Evolutionary conservation across 2,329 filamentous ascomycete genomes (phyloP).

Genomic region (Sphaerulina musiva): DNA sequence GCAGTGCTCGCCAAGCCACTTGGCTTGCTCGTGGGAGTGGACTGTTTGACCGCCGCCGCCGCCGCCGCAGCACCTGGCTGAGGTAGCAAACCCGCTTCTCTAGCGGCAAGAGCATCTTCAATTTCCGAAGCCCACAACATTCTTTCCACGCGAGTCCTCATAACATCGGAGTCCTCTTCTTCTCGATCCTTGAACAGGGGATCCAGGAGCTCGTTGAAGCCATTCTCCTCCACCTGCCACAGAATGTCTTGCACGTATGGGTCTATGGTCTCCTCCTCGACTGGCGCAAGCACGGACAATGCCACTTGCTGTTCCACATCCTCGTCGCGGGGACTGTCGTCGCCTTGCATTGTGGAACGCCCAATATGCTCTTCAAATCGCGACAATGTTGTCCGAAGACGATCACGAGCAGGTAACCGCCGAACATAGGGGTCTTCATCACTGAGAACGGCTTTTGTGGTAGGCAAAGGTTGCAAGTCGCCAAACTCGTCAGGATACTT

Average conservation of each 20-base stretch:
- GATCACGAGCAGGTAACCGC: conserved; percentile 13
- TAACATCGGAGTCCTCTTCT: conserved; percentile 63
- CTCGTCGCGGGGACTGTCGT: background rate
- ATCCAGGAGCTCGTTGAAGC: conserved; percentile 87
- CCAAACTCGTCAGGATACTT: conserved; percentile 34
- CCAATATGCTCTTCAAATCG: conserved; percentile 30
- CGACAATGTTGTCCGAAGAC: conserved; percentile 18
- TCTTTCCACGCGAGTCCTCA: conserved; percentile 56
- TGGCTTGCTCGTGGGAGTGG: too few species aligned
- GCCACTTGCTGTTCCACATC: background rate
- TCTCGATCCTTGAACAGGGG: conserved; percentile 77
- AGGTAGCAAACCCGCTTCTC: background rate
- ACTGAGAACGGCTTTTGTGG: conserved; percentile 52
- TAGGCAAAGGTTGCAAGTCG: conserved; percentile 25
- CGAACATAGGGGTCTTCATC: conserved; percentile 41
- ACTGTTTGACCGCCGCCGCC: too few species aligned
- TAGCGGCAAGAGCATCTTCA: conserved; percentile 24
- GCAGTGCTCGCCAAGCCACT: too few species aligned
- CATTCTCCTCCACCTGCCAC: conserved; percentile 85
- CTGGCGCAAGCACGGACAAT: background rate
- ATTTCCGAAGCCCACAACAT: conserved; percentile 47
- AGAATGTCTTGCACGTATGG: conserved; percentile 62
- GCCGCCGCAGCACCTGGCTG: background rate
- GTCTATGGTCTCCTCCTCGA: conserved; percentile 10
- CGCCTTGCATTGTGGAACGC: background rate